Conservation (phyloP, 139 green algal genomes). For the Chlorella sp. region DNA sequence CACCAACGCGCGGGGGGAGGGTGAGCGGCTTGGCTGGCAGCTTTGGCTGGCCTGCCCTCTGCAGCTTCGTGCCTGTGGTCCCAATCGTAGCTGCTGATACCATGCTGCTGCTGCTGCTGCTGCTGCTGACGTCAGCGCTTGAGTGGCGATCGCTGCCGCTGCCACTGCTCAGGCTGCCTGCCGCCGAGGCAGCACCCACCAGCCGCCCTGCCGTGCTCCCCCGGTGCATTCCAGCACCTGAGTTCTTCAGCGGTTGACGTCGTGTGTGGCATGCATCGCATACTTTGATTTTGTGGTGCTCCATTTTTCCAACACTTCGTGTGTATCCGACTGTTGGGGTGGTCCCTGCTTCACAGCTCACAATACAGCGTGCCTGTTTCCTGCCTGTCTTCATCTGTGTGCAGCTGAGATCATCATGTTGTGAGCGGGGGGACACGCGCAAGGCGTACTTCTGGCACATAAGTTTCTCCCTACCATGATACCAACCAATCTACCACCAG, state of each 20-base stretch:
- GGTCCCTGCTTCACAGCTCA: no score
- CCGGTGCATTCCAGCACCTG: not conserved
- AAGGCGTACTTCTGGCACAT: no score
- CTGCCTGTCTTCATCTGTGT: not conserved
- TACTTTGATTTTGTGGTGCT: no score
- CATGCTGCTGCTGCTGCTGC: not conserved
- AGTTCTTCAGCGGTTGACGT: not conserved
- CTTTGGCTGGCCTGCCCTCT: not conserved
- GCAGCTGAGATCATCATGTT: not conserved
- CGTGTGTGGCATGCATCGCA: no score
- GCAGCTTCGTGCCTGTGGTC: no score
- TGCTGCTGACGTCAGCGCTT: not conserved
- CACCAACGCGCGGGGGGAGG: slow-evolving; percentile 93
- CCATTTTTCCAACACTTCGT: no score
- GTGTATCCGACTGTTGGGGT: no score
- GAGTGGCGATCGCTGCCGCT: not conserved
- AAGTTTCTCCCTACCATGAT: no score
- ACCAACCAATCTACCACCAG: no score
- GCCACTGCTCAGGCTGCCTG: not conserved
- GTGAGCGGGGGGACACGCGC: no score
- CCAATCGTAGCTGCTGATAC: not conserved
- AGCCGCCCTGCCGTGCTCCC: not conserved
- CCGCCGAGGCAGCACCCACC: not conserved
- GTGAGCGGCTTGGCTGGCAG: slow-evolving; percentile 51
- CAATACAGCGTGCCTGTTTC: no score